Evolutionary conservation across 164 flowering plant genomes (phyloP).

Genomic region (Tinospora cordifolia): DNA sequence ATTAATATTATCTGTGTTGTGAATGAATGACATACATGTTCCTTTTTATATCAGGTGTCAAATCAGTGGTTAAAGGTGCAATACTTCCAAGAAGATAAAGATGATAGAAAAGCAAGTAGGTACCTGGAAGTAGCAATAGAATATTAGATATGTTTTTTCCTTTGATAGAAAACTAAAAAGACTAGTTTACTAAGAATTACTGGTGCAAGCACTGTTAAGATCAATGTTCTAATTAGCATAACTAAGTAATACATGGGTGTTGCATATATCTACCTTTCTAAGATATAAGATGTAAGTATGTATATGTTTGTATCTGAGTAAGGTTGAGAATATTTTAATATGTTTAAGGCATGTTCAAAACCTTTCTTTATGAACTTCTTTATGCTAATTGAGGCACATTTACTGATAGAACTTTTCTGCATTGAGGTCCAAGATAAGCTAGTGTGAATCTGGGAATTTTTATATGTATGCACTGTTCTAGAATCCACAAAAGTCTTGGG

Average conservation of each 20-base stretch:
- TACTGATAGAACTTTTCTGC: conserved; percentile 12
- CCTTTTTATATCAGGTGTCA: too few species aligned
- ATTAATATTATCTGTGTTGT: too few species aligned
- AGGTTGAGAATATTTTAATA: not conserved
- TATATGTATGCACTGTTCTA: conserved; percentile 71
- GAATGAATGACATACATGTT: too few species aligned
- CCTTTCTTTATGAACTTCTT: not conserved
- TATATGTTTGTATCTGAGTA: not conserved
- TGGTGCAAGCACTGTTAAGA: not conserved
- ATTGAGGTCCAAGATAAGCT: conserved; percentile 68
- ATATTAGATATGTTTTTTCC: not conserved
- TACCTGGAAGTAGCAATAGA: not conserved
- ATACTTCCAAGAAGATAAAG: too few species aligned
- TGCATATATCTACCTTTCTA: not conserved
- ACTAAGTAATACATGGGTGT: not conserved
- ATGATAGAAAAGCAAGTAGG: conserved; percentile 55
- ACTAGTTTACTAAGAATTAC: not conserved
- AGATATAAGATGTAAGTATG: not conserved
- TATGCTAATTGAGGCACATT: not conserved
- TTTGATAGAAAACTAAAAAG: not conserved
- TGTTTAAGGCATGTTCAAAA: not conserved
- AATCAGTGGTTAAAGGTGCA: too few species aligned
- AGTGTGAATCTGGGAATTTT: conserved; percentile 64
- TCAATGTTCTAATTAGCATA: not conserved
- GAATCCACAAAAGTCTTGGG: conserved; percentile 58